A percentile compares a stretch with the other conserved stretches of the same genome.
These are phyloP conservation scores for Penicillium sp. DNA, from an alignment of 2,329 filamentous ascomycete species.

Conservation along the genomic window DNA sequence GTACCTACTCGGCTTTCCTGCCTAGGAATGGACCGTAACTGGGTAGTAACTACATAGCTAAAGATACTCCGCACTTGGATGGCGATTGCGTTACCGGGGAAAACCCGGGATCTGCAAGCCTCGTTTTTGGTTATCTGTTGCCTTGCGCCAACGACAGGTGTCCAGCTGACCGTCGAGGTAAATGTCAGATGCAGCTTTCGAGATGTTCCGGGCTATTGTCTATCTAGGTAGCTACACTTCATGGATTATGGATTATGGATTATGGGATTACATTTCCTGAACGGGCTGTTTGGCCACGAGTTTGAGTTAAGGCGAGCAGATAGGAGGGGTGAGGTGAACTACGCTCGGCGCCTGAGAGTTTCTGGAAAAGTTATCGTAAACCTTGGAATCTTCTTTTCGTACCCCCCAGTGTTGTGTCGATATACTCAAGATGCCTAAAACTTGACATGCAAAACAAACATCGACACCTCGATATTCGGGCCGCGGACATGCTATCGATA, in stretches of 20 bases:
- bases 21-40: neutral
- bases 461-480: neutral
- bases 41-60: neutral
- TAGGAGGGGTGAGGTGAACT: neutral
- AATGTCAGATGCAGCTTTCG: no score
- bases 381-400: neutral
- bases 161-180: neutral
- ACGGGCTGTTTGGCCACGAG: neutral
- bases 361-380: neutral
- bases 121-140: constrained; percentile 1
- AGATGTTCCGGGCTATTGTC: neutral
- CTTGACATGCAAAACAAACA: no score
- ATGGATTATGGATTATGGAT: no score
- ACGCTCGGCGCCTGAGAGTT: neutral
- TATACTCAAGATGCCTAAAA: no score
- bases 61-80: neutral
- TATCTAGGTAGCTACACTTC: neutral
- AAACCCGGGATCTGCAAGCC: constrained; percentile 7
- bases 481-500: constrained; percentile 23
- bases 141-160: neutral
- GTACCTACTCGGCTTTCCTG: neutral
- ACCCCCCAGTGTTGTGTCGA: neutral
- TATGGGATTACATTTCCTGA: constrained; percentile 1
- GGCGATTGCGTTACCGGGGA: neutral
- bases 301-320: neutral